Percentiles rank a stretch among this genome's conserved stretches.
These are phyloP conservation scores for Saccharomyces hybrid DNA, from an alignment of 1,139 yeast species.

Conservation along the genomic window DNA sequence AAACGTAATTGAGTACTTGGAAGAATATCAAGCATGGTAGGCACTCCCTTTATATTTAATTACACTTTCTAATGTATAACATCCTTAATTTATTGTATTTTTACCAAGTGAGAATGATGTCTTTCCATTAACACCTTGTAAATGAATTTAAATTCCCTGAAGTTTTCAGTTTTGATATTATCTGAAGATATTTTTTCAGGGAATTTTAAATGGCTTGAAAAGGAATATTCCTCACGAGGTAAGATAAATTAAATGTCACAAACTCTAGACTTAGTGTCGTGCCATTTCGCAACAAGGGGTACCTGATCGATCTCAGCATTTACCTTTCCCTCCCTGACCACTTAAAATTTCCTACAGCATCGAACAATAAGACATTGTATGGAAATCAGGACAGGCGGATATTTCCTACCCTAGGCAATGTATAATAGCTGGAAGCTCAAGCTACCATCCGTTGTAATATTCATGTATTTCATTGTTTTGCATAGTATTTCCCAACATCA, in stretches of 20 bases:
- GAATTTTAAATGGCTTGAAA: too few species aligned
- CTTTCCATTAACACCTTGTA: background rate
- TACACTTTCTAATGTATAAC: background rate
- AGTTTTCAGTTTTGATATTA: background rate
- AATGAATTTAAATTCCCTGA: background rate
- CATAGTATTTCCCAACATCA: too few species aligned
- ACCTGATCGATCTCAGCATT: background rate
- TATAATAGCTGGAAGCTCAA: too few species aligned
- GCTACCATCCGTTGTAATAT: too few species aligned
- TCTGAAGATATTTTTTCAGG: background rate
- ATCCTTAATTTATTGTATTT: background rate
- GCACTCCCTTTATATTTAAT: background rate
- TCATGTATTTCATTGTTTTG: too few species aligned
- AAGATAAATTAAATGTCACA: too few species aligned
- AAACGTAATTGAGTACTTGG: slow-evolving; percentile 19
- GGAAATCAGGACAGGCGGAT: too few species aligned
- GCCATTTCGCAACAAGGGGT: too few species aligned
- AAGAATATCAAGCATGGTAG: slow-evolving; percentile 27
- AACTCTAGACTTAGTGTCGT: background rate
- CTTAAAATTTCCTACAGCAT: too few species aligned
- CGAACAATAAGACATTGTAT: too few species aligned
- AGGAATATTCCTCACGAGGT: too few species aligned
- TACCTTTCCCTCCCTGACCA: background rate
- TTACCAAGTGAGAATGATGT: background rate
- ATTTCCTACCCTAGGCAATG: too few species aligned